These are phyloP conservation scores for Acanthamoeba sp. DNA, from an alignment of 208 protist species.

Conservation along the genomic window DNA sequence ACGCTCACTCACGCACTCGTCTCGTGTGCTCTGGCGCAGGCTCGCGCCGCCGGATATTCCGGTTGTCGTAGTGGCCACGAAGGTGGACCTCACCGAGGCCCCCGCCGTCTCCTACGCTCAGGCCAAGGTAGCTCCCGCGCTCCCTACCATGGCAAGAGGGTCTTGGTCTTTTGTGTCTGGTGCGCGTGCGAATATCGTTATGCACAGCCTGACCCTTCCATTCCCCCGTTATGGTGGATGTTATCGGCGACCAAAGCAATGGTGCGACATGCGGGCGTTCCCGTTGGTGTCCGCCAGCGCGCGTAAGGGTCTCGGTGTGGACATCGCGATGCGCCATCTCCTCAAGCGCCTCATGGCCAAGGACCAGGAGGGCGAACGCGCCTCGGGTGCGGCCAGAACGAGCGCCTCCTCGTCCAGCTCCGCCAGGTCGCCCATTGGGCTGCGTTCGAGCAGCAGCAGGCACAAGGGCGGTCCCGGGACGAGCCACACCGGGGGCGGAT, in stretches of 20 bases:
- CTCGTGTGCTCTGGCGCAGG: neutral
- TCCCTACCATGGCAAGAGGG: no score
- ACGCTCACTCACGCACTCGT: neutral
- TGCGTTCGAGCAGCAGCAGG: neutral
- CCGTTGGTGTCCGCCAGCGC: neutral
- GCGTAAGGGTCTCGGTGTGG: neutral
- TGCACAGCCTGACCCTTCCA: no score
- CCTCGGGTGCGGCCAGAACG: neutral
- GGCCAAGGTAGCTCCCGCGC: neutral
- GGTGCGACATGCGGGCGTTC: neutral
- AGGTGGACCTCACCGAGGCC: neutral
- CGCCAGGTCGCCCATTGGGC: neutral
- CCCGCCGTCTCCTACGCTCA: neutral
- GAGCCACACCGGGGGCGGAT: neutral
- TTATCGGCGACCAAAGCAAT: neutral
- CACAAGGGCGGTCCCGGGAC: neutral
- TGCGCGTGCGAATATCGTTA: no score
- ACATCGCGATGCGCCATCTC: neutral
- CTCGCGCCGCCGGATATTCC: neutral
- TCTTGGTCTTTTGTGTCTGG: no score
- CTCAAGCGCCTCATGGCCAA: neutral
- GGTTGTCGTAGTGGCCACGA: neutral
- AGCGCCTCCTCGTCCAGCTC: neutral
- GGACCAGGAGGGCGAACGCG: neutral
- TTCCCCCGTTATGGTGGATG: no score